Percentiles rank a stretch among this genome's conserved stretches.
These are phyloP conservation scores for Echites panduratus DNA, from an alignment of 257 asterid species.

Conservation along the genomic window DNA sequence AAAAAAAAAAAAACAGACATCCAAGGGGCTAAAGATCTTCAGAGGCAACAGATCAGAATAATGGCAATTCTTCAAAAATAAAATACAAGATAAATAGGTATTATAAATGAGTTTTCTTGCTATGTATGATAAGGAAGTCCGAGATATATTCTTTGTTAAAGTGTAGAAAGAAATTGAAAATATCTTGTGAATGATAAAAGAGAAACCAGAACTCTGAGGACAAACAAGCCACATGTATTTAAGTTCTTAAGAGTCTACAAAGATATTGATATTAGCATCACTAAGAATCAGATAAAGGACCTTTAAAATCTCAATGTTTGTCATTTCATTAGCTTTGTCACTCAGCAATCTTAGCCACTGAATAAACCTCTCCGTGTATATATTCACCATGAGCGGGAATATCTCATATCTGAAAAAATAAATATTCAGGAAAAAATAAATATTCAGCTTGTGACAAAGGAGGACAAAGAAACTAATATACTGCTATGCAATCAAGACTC, in stretches of 20 bases:
- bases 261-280: background rate
- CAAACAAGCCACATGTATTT: background rate
- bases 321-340: constrained; percentile 81
- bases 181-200: background rate
- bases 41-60: background rate
- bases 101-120: background rate
- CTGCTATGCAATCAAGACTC: background rate
- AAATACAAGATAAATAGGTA: background rate
- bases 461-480: background rate
- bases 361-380: constrained; percentile 94
- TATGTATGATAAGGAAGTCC: background rate
- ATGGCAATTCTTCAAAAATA: background rate
- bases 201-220: background rate
- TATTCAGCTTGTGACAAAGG: constrained; percentile 13
- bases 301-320: constrained; percentile 92
- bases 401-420: constrained; percentile 73
- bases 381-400: constrained; percentile 98
- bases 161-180: background rate
- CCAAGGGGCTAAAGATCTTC: background rate
- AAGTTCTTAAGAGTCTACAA: background rate
- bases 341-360: constrained; percentile 97
- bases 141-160: background rate
- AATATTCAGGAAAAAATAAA: too few species aligned
- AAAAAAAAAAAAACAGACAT: background rate
- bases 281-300: constrained; percentile 29